phyloP scores from a whole-genome alignment of 345 rosid species.

The Moricandia moricandioides region DNA sequence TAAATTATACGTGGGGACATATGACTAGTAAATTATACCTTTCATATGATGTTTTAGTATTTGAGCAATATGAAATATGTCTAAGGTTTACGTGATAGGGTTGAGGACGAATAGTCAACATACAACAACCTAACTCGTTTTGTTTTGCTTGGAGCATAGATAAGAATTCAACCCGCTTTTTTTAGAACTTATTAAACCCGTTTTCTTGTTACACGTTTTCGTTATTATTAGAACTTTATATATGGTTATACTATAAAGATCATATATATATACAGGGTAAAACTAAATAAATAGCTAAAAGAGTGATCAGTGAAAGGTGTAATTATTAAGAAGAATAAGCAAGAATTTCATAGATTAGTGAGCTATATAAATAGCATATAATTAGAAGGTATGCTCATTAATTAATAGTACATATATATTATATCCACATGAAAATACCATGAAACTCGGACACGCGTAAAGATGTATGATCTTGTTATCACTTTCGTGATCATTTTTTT shows the following conservation, averaged over 20 bases:
- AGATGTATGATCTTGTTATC: background rate
- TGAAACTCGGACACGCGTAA: conserved; percentile 19
- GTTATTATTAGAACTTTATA: background rate
- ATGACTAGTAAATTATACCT: background rate
- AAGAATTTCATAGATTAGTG: background rate
- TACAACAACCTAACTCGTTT: background rate
- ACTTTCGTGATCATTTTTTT: conserved; percentile 6
- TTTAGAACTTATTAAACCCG: background rate
- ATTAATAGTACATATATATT: background rate
- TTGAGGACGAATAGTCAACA: conserved; percentile 32
- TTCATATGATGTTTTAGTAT: background rate
- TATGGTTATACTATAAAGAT: background rate
- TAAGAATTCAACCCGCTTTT: background rate
- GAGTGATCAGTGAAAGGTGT: background rate
- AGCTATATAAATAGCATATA: background rate
- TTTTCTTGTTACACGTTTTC: background rate
- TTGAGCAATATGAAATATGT: background rate
- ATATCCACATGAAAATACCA: conserved; percentile 23
- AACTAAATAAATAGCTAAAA: background rate
- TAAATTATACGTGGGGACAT: conserved; percentile 2
- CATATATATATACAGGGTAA: background rate
- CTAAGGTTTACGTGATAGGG: conserved; percentile 17
- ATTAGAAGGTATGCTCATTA: no score
- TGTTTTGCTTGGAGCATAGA: background rate
- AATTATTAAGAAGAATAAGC: background rate